Evolutionary conservation across 2,329 filamentous ascomycete genomes (phyloP).

Genomic region (Sporothrix brasiliensis): DNA sequence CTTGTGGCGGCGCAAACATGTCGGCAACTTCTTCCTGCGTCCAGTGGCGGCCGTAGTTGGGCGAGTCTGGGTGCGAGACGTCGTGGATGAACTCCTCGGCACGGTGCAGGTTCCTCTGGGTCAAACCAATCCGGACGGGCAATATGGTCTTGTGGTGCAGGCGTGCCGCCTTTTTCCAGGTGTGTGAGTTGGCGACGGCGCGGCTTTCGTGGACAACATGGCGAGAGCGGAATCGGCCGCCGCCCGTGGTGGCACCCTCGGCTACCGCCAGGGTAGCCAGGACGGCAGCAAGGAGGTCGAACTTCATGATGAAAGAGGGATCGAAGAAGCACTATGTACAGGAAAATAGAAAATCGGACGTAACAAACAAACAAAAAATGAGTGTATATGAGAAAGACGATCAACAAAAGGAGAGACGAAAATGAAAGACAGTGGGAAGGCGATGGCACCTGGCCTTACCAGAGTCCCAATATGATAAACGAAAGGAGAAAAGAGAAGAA

Average conservation of each 20-base stretch:
- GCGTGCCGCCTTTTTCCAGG: constrained; percentile 39
- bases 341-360: neutral
- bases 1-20: constrained; percentile 48
- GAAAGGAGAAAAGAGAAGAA: neutral
- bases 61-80: constrained; percentile 50
- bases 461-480: constrained; percentile 1
- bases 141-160: constrained; percentile 39
- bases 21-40: constrained; percentile 48
- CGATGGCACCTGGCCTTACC: constrained; percentile 25
- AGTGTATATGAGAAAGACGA: neutral
- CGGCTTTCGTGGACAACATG: constrained; percentile 44
- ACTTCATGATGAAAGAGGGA: constrained; percentile 36
- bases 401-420: constrained; percentile 10
- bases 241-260: constrained; percentile 36
- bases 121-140: constrained; percentile 50
- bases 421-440: constrained; percentile 25
- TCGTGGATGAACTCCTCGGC: constrained; percentile 50
- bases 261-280: constrained; percentile 42
- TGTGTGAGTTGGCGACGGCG: constrained; percentile 34
- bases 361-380: neutral
- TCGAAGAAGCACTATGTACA: neutral
- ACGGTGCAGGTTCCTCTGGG: constrained; percentile 51
- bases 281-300: constrained; percentile 36
- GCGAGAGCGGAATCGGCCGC: constrained; percentile 6
- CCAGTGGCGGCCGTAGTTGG: constrained; percentile 54